Evolutionary conservation across 2,329 filamentous ascomycete genomes (phyloP).

Genomic region (Cercospora nicotianae): DNA sequence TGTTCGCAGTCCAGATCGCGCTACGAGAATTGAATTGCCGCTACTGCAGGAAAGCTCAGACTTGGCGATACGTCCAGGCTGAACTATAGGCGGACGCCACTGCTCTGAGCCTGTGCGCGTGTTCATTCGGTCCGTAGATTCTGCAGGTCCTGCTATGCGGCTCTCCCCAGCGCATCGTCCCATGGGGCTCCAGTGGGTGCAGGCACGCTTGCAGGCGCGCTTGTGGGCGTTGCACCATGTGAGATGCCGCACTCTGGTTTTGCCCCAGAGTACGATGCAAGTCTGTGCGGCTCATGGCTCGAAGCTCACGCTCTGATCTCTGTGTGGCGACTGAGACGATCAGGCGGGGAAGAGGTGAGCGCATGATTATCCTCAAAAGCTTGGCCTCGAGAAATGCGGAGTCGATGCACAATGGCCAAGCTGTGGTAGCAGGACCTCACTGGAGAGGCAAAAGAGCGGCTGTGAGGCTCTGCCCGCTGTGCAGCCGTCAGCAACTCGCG

Average conservation of each 20-base stretch:
- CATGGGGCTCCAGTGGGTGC: conserved; percentile 19
- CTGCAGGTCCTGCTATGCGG: conserved; percentile 6
- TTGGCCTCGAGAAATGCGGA: background rate
- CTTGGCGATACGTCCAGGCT: conserved; percentile 18
- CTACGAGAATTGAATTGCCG: conserved; percentile 14
- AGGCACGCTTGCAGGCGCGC: background rate
- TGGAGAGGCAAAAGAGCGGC: background rate
- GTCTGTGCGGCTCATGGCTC: background rate
- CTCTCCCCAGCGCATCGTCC: background rate
- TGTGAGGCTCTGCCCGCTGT: background rate
- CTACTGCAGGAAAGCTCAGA: conserved; percentile 20
- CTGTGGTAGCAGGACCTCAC: background rate
- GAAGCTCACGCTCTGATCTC: background rate
- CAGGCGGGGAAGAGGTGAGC: background rate
- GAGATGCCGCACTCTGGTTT: background rate
- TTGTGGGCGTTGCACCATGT: background rate
- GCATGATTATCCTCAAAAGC: background rate
- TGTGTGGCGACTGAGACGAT: background rate
- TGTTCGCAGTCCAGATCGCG: conserved; percentile 20
- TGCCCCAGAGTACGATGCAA: background rate
- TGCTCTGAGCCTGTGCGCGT: background rate
- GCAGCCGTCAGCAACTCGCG: background rate
- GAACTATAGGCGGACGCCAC: conserved; percentile 8
- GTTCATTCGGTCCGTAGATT: conserved; percentile 23
- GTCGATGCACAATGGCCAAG: background rate